Conservation (phyloP, 441 rosid genomes). For the Croton setiger region DNA sequence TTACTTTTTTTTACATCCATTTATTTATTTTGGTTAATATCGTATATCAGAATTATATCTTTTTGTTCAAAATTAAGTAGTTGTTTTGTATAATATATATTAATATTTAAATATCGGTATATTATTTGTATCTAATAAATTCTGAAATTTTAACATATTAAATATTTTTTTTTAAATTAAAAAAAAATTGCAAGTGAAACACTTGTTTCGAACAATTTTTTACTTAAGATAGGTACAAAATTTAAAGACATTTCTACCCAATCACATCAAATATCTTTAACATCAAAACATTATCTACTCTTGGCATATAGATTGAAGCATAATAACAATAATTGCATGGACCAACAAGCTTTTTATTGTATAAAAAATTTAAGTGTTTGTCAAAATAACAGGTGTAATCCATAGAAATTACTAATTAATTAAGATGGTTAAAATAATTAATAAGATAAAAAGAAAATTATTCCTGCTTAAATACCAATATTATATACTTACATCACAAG, state of each 20-base stretch:
- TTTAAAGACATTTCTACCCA: too few relatives aligned
- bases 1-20: too few relatives aligned
- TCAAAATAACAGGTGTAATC: background rate
- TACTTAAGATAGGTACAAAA: background rate
- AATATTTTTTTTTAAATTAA: too few relatives aligned
- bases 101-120: too few relatives aligned
- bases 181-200: too few relatives aligned
- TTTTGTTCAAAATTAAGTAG: too few relatives aligned
- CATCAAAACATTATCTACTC: background rate
- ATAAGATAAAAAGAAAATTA: background rate
- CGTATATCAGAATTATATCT: too few relatives aligned
- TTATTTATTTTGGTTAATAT: too few relatives aligned
- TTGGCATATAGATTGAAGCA: background rate
- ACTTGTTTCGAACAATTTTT: too few relatives aligned
- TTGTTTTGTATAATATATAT: too few relatives aligned
- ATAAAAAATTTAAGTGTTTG: background rate
- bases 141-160: too few relatives aligned
- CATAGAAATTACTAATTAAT: background rate
- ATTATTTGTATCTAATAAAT: too few relatives aligned
- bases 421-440: background rate
- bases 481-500: background rate
- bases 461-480: background rate
- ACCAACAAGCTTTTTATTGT: background rate
- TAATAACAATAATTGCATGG: conserved; percentile 7
- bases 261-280: conserved; percentile 6